Conservation (phyloP, 2,329 filamentous ascomycete genomes). For the Huntiella omanensis region DNA sequence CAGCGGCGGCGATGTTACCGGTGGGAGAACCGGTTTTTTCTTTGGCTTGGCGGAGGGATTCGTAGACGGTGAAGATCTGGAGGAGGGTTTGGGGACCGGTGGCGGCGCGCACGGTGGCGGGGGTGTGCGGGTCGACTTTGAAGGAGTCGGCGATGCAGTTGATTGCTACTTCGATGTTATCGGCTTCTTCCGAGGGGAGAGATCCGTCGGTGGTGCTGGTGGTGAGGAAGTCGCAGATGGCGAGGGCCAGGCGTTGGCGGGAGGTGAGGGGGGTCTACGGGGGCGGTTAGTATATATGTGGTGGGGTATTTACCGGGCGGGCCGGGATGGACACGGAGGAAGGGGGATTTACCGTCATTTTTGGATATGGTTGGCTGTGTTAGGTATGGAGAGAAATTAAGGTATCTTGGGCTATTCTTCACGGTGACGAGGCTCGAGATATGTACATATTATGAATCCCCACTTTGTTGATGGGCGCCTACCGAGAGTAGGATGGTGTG, state of each 20-base stretch:
- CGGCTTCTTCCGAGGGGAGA: slow-evolving; percentile 68
- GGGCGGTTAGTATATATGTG: neutral
- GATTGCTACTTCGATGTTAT: slow-evolving; percentile 83
- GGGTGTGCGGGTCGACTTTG: slow-evolving; percentile 74
- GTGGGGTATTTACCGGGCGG: too few relatives aligned
- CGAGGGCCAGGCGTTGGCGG: slow-evolving; percentile 80
- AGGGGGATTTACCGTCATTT: neutral
- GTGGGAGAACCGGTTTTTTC: slow-evolving; percentile 17
- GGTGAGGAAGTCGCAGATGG: slow-evolving; percentile 88
- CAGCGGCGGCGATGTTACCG: slow-evolving; percentile 20
- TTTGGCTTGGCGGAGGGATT: slow-evolving; percentile 58
- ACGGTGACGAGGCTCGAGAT: too few relatives aligned
- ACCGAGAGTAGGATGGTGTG: too few relatives aligned
- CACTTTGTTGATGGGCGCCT: too few relatives aligned
- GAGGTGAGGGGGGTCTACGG: slow-evolving; percentile 24
- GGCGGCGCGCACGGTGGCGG: slow-evolving; percentile 52
- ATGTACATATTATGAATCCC: too few relatives aligned
- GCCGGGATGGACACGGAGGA: neutral
- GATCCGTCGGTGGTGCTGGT: slow-evolving; percentile 76
- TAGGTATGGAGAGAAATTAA: too few relatives aligned
- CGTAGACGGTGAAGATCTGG: slow-evolving; percentile 87
- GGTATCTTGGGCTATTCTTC: too few relatives aligned
- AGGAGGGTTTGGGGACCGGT: slow-evolving; percentile 74
- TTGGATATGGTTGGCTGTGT: too few relatives aligned
- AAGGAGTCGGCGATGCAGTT: slow-evolving; percentile 93